Conservation (phyloP, 768 basidiomycete genomes). For the Austroboletus eburneus region DNA sequence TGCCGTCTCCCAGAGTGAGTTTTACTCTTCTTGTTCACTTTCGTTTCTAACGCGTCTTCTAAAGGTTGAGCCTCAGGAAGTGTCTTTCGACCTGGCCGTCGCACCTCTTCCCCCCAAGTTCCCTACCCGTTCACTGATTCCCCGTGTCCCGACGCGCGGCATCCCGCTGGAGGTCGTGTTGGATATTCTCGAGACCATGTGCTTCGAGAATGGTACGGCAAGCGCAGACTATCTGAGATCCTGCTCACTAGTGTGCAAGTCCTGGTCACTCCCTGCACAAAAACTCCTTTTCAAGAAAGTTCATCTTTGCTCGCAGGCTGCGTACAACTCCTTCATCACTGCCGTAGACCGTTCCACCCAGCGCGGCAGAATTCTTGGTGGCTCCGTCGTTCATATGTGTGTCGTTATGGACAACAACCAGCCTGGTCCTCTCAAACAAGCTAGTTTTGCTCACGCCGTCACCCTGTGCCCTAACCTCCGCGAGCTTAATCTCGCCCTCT, state of each 20-base stretch:
- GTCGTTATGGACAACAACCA: slow-evolving; percentile 67
- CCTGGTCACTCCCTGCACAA: slow-evolving; percentile 64
- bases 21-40: background rate
- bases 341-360: slow-evolving; percentile 46
- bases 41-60: slow-evolving; percentile 6
- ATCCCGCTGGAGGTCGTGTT: slow-evolving; percentile 65
- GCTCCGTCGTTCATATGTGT: slow-evolving; percentile 50
- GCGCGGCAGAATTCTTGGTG: slow-evolving; percentile 48
- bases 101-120: slow-evolving; percentile 20
- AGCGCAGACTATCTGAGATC: slow-evolving; percentile 43
- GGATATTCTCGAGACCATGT: slow-evolving; percentile 57
- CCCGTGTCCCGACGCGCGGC: slow-evolving; percentile 23
- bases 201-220: slow-evolving; percentile 34
- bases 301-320: slow-evolving; percentile 47
- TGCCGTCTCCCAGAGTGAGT: slow-evolving; percentile 26
- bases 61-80: slow-evolving; percentile 33
- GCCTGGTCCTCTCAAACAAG: slow-evolving; percentile 50
- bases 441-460: slow-evolving; percentile 56
- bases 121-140: slow-evolving; percentile 11
- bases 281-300: slow-evolving; percentile 59
- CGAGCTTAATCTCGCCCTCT: slow-evolving; percentile 53
- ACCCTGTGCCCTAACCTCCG: slow-evolving; percentile 55
- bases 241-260: slow-evolving; percentile 61
- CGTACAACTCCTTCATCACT: slow-evolving; percentile 49
- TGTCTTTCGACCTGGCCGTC: slow-evolving; percentile 38